These are phyloP conservation scores for Bullera alba DNA, from an alignment of 768 basidiomycete species.

Conservation along the genomic window DNA sequence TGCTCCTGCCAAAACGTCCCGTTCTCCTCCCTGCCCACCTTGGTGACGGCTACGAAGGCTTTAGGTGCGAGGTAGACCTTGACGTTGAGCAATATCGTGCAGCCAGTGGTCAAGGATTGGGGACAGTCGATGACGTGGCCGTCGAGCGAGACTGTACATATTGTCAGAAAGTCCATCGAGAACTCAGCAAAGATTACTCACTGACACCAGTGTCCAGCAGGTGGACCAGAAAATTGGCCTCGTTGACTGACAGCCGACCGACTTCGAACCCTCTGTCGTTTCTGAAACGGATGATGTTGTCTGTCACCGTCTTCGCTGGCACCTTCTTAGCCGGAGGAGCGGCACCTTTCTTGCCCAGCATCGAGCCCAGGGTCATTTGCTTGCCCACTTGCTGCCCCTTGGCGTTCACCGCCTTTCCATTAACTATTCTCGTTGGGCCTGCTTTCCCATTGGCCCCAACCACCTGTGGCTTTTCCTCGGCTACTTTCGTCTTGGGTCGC, in stretches of 20 bases:
- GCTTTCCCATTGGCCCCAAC: constrained; percentile 23
- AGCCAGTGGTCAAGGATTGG: constrained; percentile 61
- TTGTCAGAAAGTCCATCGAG: not conserved
- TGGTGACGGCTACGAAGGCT: constrained; percentile 55
- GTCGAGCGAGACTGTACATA: constrained; percentile 59
- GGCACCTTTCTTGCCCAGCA: constrained; percentile 34
- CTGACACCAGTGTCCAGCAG: constrained; percentile 39
- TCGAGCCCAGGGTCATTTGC: constrained; percentile 41
- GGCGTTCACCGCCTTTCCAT: constrained; percentile 39
- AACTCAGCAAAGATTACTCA: constrained; percentile 8
- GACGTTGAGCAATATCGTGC: constrained; percentile 68
- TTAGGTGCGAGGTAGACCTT: constrained; percentile 61
- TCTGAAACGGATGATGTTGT: constrained; percentile 41
- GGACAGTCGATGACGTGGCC: constrained; percentile 75
- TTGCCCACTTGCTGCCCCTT: constrained; percentile 31
- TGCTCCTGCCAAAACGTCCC: constrained; percentile 61
- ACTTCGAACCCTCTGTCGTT: constrained; percentile 41
- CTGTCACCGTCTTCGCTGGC: constrained; percentile 28
- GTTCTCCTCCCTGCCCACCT: constrained; percentile 26
- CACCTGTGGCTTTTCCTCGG: constrained; percentile 16
- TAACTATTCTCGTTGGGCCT: constrained; percentile 33
- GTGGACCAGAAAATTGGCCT: constrained; percentile 38
- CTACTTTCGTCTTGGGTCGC: constrained; percentile 24
- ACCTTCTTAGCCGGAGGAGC: constrained; percentile 14
- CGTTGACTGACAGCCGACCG: constrained; percentile 34